Evolutionary conservation across 2,329 filamentous ascomycete species (phyloP).

Genomic region (Juglanconis juglandina): DNA sequence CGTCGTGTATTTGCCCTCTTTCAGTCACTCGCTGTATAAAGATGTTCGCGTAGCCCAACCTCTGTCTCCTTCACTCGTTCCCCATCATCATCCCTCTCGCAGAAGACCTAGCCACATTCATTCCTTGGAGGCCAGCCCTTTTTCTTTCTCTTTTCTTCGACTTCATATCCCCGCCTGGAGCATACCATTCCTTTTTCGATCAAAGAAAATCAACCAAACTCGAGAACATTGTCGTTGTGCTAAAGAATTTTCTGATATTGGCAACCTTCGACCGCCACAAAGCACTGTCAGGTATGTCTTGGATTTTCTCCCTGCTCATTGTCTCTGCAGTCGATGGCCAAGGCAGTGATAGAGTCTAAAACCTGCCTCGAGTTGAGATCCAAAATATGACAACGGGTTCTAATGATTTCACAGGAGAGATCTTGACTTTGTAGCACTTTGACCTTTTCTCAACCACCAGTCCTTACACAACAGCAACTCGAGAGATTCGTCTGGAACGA

Average conservation of each 20-base stretch:
- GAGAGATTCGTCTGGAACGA: constrained; percentile 40
- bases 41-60: constrained; percentile 13
- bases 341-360: neutral
- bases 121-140: constrained; percentile 36
- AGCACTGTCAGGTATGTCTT: constrained; percentile 9
- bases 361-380: neutral
- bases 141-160: constrained; percentile 22
- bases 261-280: constrained; percentile 5
- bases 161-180: constrained; percentile 37
- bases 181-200: constrained; percentile 35
- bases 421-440: constrained; percentile 3
- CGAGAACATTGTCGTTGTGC: constrained; percentile 20
- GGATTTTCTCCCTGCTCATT: neutral
- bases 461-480: constrained; percentile 25
- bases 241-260: constrained; percentile 17
- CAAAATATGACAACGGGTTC: neutral
- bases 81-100: constrained; percentile 23
- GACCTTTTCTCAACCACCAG: constrained; percentile 21
- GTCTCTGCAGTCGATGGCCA: neutral
- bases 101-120: constrained; percentile 30
- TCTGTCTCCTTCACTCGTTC: neutral
- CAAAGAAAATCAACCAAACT: constrained; percentile 20
- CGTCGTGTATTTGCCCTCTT: constrained; percentile 7
- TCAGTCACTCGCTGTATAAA: constrained; percentile 20
- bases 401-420: constrained; percentile 11